phyloP scores from a whole-genome alignment of 345 rosid genomes.

The Toxicodendron radicans region DNA sequence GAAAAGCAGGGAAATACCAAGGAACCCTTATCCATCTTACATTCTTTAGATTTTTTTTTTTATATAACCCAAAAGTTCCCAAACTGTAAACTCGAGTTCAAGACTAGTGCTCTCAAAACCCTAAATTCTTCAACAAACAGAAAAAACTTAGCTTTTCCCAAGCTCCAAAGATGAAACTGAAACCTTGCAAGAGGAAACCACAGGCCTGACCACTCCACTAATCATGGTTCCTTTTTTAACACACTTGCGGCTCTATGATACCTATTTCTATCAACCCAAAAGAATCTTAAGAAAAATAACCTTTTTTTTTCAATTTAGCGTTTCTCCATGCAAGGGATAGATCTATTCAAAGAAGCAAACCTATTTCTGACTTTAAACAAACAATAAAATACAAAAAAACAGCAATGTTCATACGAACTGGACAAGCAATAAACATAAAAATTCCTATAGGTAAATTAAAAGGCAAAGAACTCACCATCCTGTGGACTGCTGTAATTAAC shows the following conservation, averaged over 20 bases:
- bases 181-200: background rate
- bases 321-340: background rate
- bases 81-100: background rate
- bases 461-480: slow-evolving; percentile 54
- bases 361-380: background rate
- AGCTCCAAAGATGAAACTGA: background rate
- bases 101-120: background rate
- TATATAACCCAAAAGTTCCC: background rate
- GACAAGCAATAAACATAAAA: background rate
- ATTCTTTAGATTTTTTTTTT: too few species aligned
- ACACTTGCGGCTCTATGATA: background rate
- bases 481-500: slow-evolving; percentile 71
- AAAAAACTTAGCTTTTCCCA: too few species aligned
- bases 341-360: background rate
- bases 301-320: too few species aligned
- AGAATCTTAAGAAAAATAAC: background rate
- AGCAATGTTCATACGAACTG: background rate
- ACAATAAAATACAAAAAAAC: background rate
- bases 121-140: background rate
- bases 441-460: background rate
- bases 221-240: background rate
- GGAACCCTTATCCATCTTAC: background rate
- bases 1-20: background rate
- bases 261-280: background rate
- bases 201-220: background rate